A percentile compares a stretch with the other conserved stretches of the same genome.
Evolutionary conservation across 768 basidiomycete species (phyloP).

Genomic region (Vishniacozyma victoriae): DNA sequence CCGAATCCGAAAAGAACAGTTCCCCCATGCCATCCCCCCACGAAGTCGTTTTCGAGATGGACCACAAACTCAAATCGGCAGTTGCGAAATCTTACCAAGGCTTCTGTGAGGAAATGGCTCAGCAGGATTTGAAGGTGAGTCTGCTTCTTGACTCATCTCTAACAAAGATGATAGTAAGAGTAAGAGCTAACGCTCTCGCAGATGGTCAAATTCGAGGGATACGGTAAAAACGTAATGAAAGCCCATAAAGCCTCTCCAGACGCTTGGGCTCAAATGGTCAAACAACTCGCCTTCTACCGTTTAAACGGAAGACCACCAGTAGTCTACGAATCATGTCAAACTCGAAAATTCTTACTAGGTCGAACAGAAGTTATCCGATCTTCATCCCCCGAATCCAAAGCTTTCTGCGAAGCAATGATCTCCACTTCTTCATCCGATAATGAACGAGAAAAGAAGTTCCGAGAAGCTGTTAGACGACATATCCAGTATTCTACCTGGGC

Average conservation of each 20-base stretch:
- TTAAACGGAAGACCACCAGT: slow-evolving; percentile 62
- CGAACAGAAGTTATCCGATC: slow-evolving; percentile 92
- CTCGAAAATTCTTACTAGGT: slow-evolving; percentile 81
- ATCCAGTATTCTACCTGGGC: slow-evolving; percentile 84
- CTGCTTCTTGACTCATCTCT: too few species aligned
- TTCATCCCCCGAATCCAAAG: slow-evolving; percentile 72
- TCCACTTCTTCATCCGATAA: slow-evolving; percentile 37
- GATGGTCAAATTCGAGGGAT: slow-evolving; percentile 78
- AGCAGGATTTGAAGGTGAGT: slow-evolving; percentile 72
- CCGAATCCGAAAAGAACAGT: slow-evolving; percentile 33
- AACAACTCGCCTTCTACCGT: slow-evolving; percentile 92
- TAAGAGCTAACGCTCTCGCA: slow-evolving; percentile 34
- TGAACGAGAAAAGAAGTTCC: slow-evolving; percentile 63
- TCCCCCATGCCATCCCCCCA: slow-evolving; percentile 55
- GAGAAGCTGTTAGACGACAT: slow-evolving; percentile 71
- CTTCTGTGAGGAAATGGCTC: slow-evolving; percentile 68
- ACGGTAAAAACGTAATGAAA: slow-evolving; percentile 84
- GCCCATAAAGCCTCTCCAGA: slow-evolving; percentile 81
- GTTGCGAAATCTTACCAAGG: slow-evolving; percentile 59
- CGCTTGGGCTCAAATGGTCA: slow-evolving; percentile 90
- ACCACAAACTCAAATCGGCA: slow-evolving; percentile 53
- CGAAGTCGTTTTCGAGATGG: slow-evolving; percentile 68
- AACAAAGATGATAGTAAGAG: too few species aligned
- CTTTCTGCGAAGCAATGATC: slow-evolving; percentile 83
- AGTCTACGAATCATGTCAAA: slow-evolving; percentile 95